These are phyloP conservation scores for Falciphora oryzae DNA, from an alignment of 2,329 filamentous ascomycete species.

Conservation along the genomic window DNA sequence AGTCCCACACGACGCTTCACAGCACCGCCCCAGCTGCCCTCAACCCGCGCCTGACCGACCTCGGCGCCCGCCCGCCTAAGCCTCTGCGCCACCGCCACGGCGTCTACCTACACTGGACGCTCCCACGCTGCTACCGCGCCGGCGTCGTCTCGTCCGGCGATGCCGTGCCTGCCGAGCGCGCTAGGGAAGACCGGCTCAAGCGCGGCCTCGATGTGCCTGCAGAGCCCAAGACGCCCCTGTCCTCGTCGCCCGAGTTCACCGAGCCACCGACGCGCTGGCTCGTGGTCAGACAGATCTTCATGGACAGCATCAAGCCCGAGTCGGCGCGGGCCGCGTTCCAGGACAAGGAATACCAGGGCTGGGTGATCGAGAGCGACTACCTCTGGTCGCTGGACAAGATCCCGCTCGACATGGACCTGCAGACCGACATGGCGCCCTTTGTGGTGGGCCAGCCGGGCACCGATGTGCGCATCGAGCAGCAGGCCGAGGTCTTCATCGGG, in stretches of 20 bases:
- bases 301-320: conserved; percentile 1
- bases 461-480: conserved; percentile 23
- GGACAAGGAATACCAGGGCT: conserved; percentile 21
- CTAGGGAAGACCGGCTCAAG: background rate
- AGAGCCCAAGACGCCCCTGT: background rate
- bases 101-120: conserved; percentile 37
- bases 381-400: conserved; percentile 26
- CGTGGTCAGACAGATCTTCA: conserved; percentile 10
- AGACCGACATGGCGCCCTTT: conserved; percentile 35
- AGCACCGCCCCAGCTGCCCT: conserved; percentile 21
- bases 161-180: background rate
- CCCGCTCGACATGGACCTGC: conserved; percentile 25
- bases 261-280: conserved; percentile 7
- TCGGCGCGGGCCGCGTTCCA: background rate
- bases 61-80: conserved; percentile 20
- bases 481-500: conserved; percentile 39
- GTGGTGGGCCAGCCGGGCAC: conserved; percentile 18
- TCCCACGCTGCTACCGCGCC: conserved; percentile 31
- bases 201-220: background rate
- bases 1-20: conserved; percentile 32
- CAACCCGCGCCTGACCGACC: conserved; percentile 32
- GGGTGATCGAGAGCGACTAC: conserved; percentile 35
- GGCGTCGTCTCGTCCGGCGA: conserved; percentile 15
- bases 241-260: conserved; percentile 2
- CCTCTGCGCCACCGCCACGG: conserved; percentile 26